A percentile compares a stretch with the other conserved stretches of the same genome.
Conservation (phyloP, 495 filamentous ascomycete genomes). For the Trichoderma reesei region DNA sequence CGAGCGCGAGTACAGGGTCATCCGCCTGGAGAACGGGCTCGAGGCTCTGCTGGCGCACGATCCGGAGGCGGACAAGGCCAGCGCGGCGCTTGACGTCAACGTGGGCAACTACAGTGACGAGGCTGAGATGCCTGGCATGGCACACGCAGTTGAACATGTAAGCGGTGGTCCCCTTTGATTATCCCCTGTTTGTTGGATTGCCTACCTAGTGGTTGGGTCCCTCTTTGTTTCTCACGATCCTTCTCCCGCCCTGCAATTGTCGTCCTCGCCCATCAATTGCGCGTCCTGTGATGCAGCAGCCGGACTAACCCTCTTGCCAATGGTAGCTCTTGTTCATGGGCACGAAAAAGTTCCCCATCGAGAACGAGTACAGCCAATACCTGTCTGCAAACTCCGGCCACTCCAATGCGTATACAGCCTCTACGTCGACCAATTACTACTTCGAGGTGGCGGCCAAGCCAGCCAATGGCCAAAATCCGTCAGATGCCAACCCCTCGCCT, state of each 20-base stretch:
- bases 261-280: neutral
- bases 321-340: constrained; percentile 92
- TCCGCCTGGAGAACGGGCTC: constrained; percentile 77
- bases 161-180: constrained; percentile 13
- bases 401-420: constrained; percentile 90
- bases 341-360: constrained; percentile 92
- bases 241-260: neutral
- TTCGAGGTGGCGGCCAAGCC: constrained; percentile 83
- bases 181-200: neutral
- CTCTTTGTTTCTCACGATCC: neutral
- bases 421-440: constrained; percentile 95
- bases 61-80: constrained; percentile 91
- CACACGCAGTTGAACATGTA: constrained; percentile 73
- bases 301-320: constrained; percentile 11
- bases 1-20: constrained; percentile 79
- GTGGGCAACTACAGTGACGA: constrained; percentile 91
- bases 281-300: neutral
- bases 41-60: constrained; percentile 93
- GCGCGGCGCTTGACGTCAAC: constrained; percentile 89
- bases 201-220: no score
- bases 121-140: constrained; percentile 86
- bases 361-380: constrained; percentile 95
- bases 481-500: constrained; percentile 52
- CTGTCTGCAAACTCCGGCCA: constrained; percentile 78
- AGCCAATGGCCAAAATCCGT: constrained; percentile 43